Conservation (phyloP, 164 flowering plant species). For the Berberis vulgaris region DNA sequence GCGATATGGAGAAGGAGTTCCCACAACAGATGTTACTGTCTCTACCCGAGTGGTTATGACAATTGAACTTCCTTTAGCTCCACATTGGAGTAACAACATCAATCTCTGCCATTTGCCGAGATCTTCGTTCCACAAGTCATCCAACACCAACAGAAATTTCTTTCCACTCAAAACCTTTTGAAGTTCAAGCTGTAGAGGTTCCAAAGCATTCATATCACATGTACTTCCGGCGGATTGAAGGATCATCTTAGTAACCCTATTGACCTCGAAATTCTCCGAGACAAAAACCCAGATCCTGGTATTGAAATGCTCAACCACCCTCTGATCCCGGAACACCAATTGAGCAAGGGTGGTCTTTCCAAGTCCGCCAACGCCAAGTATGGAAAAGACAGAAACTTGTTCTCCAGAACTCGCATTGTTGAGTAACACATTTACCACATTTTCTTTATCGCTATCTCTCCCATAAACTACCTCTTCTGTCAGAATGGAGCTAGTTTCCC, state of each 20-base stretch:
- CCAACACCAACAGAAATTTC: conserved; percentile 3
- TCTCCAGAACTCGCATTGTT: not conserved
- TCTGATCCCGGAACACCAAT: conserved; percentile 3
- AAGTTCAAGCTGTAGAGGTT: not conserved
- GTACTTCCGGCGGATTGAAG: not conserved
- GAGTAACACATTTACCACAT: not conserved
- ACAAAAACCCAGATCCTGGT: conserved; percentile 3
- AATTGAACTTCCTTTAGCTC: not conserved
- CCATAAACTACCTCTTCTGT: conserved; percentile 1
- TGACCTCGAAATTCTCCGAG: not conserved
- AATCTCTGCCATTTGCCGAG: not conserved
- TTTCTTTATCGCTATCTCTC: not conserved
- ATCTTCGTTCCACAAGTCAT: conserved; percentile 5
- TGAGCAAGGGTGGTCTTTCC: conserved; percentile 11
- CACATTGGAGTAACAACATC: not conserved
- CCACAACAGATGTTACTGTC: not conserved
- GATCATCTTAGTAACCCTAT: not conserved
- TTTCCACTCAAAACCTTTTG: not conserved
- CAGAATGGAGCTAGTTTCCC: conserved; percentile 3
- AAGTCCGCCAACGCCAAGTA: conserved; percentile 6
- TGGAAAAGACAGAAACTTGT: not conserved
- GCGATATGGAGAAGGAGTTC: not conserved
- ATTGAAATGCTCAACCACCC: not conserved
- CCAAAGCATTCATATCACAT: not conserved
- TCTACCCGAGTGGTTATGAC: conserved; percentile 5